A percentile compares a stretch with the other conserved stretches of the same genome.
Evolutionary conservation across 2,329 filamentous ascomycete genomes (phyloP).

Genomic region (Aspergillus viridinutans): DNA sequence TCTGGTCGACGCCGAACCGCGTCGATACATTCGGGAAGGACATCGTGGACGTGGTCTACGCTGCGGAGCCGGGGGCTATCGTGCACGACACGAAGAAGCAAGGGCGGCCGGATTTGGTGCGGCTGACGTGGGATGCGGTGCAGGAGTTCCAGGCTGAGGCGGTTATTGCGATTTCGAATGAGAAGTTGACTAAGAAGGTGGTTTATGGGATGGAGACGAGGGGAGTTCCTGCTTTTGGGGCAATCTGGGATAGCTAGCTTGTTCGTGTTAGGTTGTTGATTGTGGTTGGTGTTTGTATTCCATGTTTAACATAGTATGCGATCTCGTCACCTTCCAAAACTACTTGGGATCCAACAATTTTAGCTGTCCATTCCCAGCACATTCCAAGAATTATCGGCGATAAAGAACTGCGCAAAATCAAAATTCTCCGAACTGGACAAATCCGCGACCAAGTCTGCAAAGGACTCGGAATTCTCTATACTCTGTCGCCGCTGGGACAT

Average conservation of each 20-base stretch:
- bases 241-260: conserved; percentile 14
- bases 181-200: conserved; percentile 32
- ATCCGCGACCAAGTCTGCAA: too few relatives aligned
- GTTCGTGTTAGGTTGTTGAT: too few relatives aligned
- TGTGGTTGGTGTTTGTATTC: too few relatives aligned
- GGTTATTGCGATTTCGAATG: conserved; percentile 36
- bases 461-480: too few relatives aligned
- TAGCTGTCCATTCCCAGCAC: too few relatives aligned
- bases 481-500: too few relatives aligned
- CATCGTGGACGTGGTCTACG: conserved; percentile 27
- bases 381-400: too few relatives aligned
- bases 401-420: too few relatives aligned
- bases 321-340: conserved; percentile 55
- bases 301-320: too few relatives aligned
- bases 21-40: conserved; percentile 29
- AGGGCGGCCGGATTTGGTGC: conserved; percentile 32
- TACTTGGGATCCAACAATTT: too few relatives aligned
- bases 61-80: conserved; percentile 31
- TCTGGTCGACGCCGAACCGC: conserved; percentile 36
- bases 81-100: conserved; percentile 32
- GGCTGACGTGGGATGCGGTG: conserved; percentile 14
- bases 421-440: too few relatives aligned
- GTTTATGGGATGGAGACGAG: conserved; percentile 38
- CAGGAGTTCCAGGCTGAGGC: conserved; percentile 34
- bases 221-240: conserved; percentile 31